Conservation (phyloP, 108 stramenopile genomes). For the Cylindrotheca closterium region DNA sequence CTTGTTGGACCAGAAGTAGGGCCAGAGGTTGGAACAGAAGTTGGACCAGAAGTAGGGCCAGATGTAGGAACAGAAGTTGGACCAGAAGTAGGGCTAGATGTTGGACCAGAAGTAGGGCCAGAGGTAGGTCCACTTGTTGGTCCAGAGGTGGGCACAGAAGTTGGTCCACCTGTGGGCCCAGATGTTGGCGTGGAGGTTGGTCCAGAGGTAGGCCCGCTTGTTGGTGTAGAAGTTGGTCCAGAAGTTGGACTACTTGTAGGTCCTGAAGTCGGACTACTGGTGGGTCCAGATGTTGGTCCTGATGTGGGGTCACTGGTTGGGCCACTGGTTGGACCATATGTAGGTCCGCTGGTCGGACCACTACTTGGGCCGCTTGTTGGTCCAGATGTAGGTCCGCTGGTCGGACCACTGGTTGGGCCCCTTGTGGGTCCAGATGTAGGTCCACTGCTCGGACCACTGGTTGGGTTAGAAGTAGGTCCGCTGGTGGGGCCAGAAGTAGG, state of each 20-base stretch:
- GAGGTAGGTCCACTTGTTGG: no score
- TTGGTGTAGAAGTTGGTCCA: no score
- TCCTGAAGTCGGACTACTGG: no score
- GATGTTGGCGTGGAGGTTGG: no score
- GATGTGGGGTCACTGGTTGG: background rate
- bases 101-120: no score
- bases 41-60: background rate
- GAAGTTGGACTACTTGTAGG: no score
- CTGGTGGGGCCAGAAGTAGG: conserved; percentile 1
- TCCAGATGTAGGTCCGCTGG: conserved; percentile 15
- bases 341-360: conserved; percentile 10
- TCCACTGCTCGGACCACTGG: conserved; percentile 7
- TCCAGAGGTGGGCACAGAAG: no score
- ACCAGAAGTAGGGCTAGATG: conserved; percentile 1
- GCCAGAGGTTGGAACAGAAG: background rate
- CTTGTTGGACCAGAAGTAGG: conserved; percentile 1
- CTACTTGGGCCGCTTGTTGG: conserved; percentile 6
- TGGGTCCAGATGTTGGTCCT: background rate
- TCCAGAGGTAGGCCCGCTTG: no score
- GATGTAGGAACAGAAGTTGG: background rate
- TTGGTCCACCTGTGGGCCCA: no score
- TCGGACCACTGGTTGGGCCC: conserved; percentile 11
- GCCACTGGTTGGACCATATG: conserved; percentile 5
- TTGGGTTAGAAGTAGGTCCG: no score
- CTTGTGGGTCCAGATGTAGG: conserved; percentile 12